Conservation (phyloP, 305 asterid genomes). For the Solanum hybrid region DNA sequence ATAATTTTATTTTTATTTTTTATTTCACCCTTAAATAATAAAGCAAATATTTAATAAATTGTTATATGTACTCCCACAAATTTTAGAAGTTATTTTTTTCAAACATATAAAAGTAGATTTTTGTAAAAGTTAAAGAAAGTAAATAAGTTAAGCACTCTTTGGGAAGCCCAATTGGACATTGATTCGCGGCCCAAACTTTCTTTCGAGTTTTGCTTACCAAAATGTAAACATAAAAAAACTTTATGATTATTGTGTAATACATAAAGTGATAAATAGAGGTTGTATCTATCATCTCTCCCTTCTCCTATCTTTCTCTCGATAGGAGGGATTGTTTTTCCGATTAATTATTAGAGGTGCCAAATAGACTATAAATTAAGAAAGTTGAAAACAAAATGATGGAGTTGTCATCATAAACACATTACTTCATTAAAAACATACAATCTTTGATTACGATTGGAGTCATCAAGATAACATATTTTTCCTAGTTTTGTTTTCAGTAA, state of each 20-base stretch:
- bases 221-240: too few relatives aligned
- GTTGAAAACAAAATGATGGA: not conserved
- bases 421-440: not conserved
- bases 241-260: too few relatives aligned
- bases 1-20: too few relatives aligned
- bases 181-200: not conserved
- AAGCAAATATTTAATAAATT: not conserved
- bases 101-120: not conserved
- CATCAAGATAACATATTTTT: too few relatives aligned
- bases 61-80: not conserved
- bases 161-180: not conserved
- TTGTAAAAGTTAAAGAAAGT: not conserved
- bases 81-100: too few relatives aligned
- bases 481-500: not conserved
- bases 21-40: not conserved
- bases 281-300: not conserved
- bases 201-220: too few relatives aligned
- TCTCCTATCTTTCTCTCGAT: too few relatives aligned
- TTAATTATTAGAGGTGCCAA: not conserved
- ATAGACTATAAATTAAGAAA: not conserved
- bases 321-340: not conserved
- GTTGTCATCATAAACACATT: not conserved
- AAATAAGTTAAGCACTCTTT: not conserved
- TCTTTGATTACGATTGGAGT: too few relatives aligned
- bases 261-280: too few relatives aligned